These are phyloP conservation scores for Lactarius sp. DNA, from an alignment of 768 basidiomycete genomes.

Conservation along the genomic window DNA sequence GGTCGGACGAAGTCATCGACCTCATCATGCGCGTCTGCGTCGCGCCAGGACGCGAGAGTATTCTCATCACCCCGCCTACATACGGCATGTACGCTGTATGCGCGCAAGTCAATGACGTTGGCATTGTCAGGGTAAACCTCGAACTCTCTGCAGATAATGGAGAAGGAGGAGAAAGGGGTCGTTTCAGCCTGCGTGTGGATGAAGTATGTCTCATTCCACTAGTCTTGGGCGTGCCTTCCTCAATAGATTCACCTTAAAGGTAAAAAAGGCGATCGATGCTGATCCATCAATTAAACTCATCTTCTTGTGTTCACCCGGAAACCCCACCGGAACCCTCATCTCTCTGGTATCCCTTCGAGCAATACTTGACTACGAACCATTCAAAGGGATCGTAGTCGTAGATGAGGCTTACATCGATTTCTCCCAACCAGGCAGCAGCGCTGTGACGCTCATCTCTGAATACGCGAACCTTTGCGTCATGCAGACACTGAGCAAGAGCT, in stretches of 20 bases:
- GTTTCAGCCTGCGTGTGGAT: conserved; percentile 71
- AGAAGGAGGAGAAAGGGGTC: conserved; percentile 66
- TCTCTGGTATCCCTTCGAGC: conserved; percentile 61
- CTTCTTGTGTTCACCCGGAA: conserved; percentile 95
- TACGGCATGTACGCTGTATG: conserved; percentile 98
- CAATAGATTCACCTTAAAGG: conserved; percentile 38
- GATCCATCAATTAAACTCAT: conserved; percentile 84
- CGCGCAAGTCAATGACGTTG: conserved; percentile 92
- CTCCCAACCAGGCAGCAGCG: conserved; percentile 54
- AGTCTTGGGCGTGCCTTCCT: not conserved
- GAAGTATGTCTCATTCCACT: conserved; percentile 45
- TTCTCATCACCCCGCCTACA: conserved; percentile 88
- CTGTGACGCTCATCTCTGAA: conserved; percentile 64
- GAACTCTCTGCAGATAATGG: conserved; percentile 53
- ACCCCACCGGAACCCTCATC: conserved; percentile 89
- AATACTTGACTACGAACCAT: conserved; percentile 71
- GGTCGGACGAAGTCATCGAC: conserved; percentile 96
- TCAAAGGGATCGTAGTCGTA: conserved; percentile 88
- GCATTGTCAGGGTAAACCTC: conserved; percentile 70
- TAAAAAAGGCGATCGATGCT: conserved; percentile 61
- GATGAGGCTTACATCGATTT: conserved; percentile 99
- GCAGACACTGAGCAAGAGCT: conserved; percentile 95
- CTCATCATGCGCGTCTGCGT: conserved; percentile 89
- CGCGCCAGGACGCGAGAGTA: conserved; percentile 67
- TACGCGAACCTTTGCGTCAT: conserved; percentile 91